phyloP scores from a whole-genome alignment of 106 monocot genomes.

The Vanilla planifolia region DNA sequence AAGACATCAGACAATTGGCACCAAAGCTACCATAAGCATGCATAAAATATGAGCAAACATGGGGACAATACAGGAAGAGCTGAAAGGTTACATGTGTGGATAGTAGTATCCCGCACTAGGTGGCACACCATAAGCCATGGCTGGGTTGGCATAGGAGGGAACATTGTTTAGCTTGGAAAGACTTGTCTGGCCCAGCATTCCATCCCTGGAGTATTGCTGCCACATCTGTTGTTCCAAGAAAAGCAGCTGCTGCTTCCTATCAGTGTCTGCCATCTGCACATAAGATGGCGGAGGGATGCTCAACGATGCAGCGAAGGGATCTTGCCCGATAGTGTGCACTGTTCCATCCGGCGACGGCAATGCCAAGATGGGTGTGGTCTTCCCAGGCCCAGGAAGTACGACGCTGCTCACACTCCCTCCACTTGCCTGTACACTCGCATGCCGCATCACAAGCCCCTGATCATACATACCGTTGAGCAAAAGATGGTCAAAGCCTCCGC shows the following conservation, averaged over 20 bases:
- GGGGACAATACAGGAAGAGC: too few relatives aligned
- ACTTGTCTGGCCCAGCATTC: conserved; percentile 74
- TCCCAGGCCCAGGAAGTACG: conserved; percentile 35
- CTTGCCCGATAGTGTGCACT: conserved; percentile 35
- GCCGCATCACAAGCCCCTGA: conserved; percentile 58
- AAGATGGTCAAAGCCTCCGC: conserved; percentile 67
- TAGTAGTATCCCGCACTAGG: conserved; percentile 26
- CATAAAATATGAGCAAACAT: too few relatives aligned
- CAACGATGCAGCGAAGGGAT: conserved; percentile 78
- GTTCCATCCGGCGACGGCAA: conserved; percentile 80
- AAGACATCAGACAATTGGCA: too few relatives aligned
- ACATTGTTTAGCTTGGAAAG: conserved; percentile 19
- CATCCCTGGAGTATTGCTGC: conserved; percentile 56
- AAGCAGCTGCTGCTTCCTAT: conserved; percentile 76
- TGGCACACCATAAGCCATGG: conserved; percentile 44
- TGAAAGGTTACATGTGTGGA: conserved; percentile 1
- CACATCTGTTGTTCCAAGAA: conserved; percentile 72
- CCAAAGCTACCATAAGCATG: too few relatives aligned
- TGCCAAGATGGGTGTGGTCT: conserved; percentile 37
- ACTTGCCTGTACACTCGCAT: conserved; percentile 29
- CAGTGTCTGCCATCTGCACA: conserved; percentile 89
- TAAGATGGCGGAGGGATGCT: conserved; percentile 64
- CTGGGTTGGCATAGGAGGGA: conserved; percentile 17
- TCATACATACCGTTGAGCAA: conserved; percentile 88
- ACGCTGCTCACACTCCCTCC: conserved; percentile 75